A percentile compares a stretch with the other conserved stretches of the same genome.
phyloP scores from a whole-genome alignment of 2,329 filamentous ascomycete genomes.

The Verruconis gallopava region DNA sequence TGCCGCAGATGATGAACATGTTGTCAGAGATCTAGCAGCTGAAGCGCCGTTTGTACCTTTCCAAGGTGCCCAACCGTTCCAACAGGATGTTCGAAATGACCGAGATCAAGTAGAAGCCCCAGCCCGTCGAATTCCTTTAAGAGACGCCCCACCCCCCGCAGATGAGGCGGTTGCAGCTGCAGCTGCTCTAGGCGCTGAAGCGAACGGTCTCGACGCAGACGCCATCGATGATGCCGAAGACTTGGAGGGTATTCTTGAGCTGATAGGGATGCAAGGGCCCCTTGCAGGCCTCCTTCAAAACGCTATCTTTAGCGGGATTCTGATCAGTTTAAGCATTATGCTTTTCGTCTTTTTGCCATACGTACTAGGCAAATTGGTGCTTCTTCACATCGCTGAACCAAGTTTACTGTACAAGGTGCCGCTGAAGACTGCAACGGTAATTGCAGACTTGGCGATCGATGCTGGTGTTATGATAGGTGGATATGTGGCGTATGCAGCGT shows the following conservation, averaged over 20 bases:
- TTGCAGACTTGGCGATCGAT: constrained; percentile 73
- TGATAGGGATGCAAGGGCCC: constrained; percentile 92
- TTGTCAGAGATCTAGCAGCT: constrained; percentile 44
- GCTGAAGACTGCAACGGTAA: constrained; percentile 55
- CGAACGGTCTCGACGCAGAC: constrained; percentile 57
- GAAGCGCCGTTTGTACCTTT: constrained; percentile 49
- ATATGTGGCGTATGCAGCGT: constrained; percentile 7
- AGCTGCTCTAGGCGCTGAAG: constrained; percentile 11
- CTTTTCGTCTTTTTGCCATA: constrained; percentile 84
- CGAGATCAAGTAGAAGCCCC: background rate
- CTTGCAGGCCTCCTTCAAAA: constrained; percentile 86
- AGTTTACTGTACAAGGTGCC: constrained; percentile 54
- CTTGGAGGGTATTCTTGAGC: constrained; percentile 87
- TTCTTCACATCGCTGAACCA: constrained; percentile 70
- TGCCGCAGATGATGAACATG: constrained; percentile 40
- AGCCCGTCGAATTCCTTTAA: background rate
- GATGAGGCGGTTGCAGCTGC: background rate
- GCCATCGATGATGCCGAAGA: constrained; percentile 79
- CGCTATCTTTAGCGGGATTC: constrained; percentile 80
- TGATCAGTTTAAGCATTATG: constrained; percentile 78
- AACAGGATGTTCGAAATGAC: constrained; percentile 28
- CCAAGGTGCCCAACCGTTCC: constrained; percentile 28
- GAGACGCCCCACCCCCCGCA: constrained; percentile 36
- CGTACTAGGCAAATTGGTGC: constrained; percentile 71
- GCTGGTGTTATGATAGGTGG: constrained; percentile 53